phyloP scores from a whole-genome alignment of 306 rosid species.

The Fagus sylvatica region DNA sequence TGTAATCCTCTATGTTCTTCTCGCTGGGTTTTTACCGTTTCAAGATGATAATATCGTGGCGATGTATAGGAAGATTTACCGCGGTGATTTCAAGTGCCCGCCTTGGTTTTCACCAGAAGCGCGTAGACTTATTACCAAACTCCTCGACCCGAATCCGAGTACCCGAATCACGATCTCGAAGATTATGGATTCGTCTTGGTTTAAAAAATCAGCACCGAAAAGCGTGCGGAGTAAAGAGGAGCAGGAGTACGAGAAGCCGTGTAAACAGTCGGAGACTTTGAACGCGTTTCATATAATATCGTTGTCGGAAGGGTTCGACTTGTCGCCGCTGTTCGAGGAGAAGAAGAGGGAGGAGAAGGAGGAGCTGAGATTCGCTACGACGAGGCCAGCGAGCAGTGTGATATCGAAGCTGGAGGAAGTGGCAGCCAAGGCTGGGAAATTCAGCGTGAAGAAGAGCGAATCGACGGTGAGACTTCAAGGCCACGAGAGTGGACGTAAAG shows the following conservation, averaged over 20 bases:
- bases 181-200: constrained; percentile 72
- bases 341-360: constrained; percentile 75
- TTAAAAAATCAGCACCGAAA: constrained; percentile 62
- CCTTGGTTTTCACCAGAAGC: constrained; percentile 88
- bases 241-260: constrained; percentile 35
- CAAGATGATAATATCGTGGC: constrained; percentile 78
- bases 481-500: constrained; percentile 71
- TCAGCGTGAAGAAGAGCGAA: constrained; percentile 72
- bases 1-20: constrained; percentile 83
- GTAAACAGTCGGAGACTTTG: constrained; percentile 43
- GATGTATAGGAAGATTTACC: constrained; percentile 80
- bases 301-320: constrained; percentile 75
- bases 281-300: constrained; percentile 87
- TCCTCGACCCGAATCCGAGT: constrained; percentile 78
- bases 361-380: constrained; percentile 87
- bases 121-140: constrained; percentile 58
- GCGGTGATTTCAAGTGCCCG: constrained; percentile 89
- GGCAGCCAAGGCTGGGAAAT: constrained; percentile 67
- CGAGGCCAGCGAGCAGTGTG: constrained; percentile 79
- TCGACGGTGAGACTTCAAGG: constrained; percentile 70
- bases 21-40: constrained; percentile 86
- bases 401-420: constrained; percentile 82
- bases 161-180: constrained; percentile 52
- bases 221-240: constrained; percentile 27
- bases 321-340: constrained; percentile 86